A percentile compares a stretch with the other conserved stretches of the same genome.
Conservation (phyloP, 768 basidiomycete species). For the Calocybe indica region DNA sequence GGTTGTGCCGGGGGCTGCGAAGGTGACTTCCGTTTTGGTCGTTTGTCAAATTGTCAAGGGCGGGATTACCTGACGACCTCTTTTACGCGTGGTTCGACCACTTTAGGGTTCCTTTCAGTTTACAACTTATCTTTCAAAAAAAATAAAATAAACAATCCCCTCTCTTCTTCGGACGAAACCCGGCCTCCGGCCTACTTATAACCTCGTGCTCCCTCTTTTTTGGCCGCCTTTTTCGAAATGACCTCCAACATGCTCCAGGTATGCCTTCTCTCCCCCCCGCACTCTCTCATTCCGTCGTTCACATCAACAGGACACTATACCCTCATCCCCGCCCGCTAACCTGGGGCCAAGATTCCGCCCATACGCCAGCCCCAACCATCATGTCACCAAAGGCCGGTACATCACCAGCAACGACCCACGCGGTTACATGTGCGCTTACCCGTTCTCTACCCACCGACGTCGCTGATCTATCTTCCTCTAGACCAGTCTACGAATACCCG, state of each 20-base stretch:
- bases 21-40: conserved; percentile 11
- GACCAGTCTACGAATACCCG: conserved; percentile 87
- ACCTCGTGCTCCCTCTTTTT: conserved; percentile 7
- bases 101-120: conserved; percentile 23
- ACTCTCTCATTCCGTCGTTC: conserved; percentile 3
- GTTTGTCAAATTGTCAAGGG: conserved; percentile 16
- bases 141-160: conserved; percentile 4
- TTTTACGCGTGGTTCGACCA: conserved; percentile 39
- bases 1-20: conserved; percentile 6
- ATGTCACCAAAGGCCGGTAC: conserved; percentile 81
- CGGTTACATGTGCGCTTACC: conserved; percentile 69
- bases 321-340: conserved; percentile 27
- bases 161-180: conserved; percentile 9
- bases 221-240: conserved; percentile 25
- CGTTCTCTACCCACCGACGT: not conserved
- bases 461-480: conserved; percentile 11
- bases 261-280: conserved; percentile 12
- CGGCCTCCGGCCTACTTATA: conserved; percentile 11
- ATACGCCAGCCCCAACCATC: conserved; percentile 69
- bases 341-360: conserved; percentile 51
- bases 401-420: conserved; percentile 87
- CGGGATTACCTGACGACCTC: conserved; percentile 28
- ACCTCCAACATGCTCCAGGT: conserved; percentile 41
- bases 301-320: conserved; percentile 34
- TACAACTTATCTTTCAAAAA: not conserved